Base-by-base conservation (phyloP, 192 early-diverging fungal genomes). In the Linnemannia exigua region DNA sequence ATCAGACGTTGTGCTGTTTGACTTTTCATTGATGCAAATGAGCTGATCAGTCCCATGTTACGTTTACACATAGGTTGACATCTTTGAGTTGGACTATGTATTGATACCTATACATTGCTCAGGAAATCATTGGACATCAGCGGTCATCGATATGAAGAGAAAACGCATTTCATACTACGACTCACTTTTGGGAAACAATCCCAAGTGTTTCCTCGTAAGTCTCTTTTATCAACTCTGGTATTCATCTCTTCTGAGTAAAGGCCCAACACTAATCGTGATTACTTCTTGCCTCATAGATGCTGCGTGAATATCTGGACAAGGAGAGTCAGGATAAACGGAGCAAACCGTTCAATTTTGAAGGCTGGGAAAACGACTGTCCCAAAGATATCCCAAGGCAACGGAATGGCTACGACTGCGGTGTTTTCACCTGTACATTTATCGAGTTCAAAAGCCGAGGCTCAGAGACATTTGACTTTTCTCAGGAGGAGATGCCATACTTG, bases 361-460 rank as follows among this genome's bases (percentile, higher is more conserved):
- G 84, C 8, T 99, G 98, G 98, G 87, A 81, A 12, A 79, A 92
- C 69, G 81, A 86, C n/a, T 89, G 50, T 58, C 70, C 75, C 22
- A 88, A 97, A 88, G 88, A 94, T 77, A 95, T 96, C 44, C 98
- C 98, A 0, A 82, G 88, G 8, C 98, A 99, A 87, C 66, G 87
- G 38, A 99, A 99, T 78, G 95, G 95, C 20, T 97, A 93, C 70
- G 98, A 99, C 89, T 99, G 98, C 81, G 98, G 98, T 14, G 97
- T 98, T 8, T 99, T 99, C 84, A 94, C 97, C 0, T 94, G 93
- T 74, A 94, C 94, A 20, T 97, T 98, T 91, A 95, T 96, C 11
- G 97, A 99, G 75, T 92, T 93, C 78, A 75, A 88, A 19, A 75
- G 93, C 3, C 87, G 96, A 35, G 87, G 87, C n/a, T 74, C 83